Evolutionary conservation across 2,329 filamentous ascomycete species (phyloP).

Genomic region (Kalaharituber pfeilii): DNA sequence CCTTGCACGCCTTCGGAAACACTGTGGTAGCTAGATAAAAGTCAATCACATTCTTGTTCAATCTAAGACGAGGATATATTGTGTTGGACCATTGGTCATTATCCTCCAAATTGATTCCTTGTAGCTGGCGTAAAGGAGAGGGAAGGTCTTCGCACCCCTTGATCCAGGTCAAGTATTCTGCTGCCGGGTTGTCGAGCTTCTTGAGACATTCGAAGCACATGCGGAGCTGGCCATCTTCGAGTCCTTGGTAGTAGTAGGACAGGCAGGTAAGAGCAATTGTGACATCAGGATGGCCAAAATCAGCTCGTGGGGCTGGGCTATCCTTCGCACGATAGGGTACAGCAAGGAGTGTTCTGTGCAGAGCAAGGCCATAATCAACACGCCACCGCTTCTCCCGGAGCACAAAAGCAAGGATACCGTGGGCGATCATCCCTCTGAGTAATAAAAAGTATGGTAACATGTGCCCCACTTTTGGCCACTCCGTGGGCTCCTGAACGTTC

Average conservation of each 20-base stretch:
- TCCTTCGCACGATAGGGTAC: conserved; percentile 54
- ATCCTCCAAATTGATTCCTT: conserved; percentile 32
- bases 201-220: conserved; percentile 35
- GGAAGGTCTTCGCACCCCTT: conserved; percentile 30
- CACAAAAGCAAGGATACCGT: conserved; percentile 41
- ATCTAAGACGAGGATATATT: conserved; percentile 36
- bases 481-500: background rate
- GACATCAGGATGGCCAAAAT: conserved; percentile 53
- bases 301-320: conserved; percentile 41
- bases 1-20: conserved; percentile 46
- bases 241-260: conserved; percentile 47
- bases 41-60: conserved; percentile 37
- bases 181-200: conserved; percentile 39
- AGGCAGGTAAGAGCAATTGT: conserved; percentile 48
- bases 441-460: conserved; percentile 32
- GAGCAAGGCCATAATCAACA: conserved; percentile 46
- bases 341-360: conserved; percentile 39
- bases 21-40: conserved; percentile 47
- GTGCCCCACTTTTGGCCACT: background rate
- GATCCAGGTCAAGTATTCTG: conserved; percentile 39
- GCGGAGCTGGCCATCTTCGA: conserved; percentile 34
- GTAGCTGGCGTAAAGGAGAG: conserved; percentile 26
- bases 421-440: conserved; percentile 44
- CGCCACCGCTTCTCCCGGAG: conserved; percentile 46
- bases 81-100: conserved; percentile 30